These are phyloP conservation scores for Pyrus hybrid DNA, from an alignment of 331 rosid genomes.

Conservation along the genomic window DNA sequence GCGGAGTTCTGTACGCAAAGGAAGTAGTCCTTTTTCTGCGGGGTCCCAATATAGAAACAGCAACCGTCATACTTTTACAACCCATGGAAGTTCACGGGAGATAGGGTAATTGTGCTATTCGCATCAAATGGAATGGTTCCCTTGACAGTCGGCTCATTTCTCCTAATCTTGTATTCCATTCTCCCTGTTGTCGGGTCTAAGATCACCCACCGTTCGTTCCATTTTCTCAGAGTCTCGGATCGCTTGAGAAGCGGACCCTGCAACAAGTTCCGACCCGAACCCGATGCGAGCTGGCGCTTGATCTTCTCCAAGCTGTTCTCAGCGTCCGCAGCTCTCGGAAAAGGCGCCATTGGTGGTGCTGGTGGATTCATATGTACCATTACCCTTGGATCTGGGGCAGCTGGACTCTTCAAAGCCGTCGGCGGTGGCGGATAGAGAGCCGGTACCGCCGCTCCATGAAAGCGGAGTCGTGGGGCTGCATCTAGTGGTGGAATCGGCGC, in stretches of 20 bases:
- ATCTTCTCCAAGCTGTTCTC: slow-evolving; percentile 93
- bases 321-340: slow-evolving; percentile 62
- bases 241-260: slow-evolving; percentile 99
- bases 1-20: slow-evolving; percentile 93
- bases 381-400: slow-evolving; percentile 90
- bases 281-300: slow-evolving; percentile 92
- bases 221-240: slow-evolving; percentile 91
- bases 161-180: slow-evolving; percentile 97
- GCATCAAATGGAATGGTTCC: slow-evolving; percentile 85
- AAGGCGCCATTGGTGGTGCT: too few relatives aligned
- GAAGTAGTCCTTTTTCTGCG: slow-evolving; percentile 94
- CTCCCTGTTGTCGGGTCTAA: slow-evolving; percentile 95
- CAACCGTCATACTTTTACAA: slow-evolving; percentile 89
- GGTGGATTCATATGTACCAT: too few relatives aligned
- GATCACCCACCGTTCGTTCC: slow-evolving; percentile 96
- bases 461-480: slow-evolving; percentile 88
- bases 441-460: slow-evolving; percentile 67
- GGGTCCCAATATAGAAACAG: slow-evolving; percentile 94
- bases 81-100: slow-evolving; percentile 97
- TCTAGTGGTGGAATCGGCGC: slow-evolving; percentile 49
- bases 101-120: slow-evolving; percentile 78
- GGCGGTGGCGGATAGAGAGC: slow-evolving; percentile 58
- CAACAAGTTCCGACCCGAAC: slow-evolving; percentile 79
- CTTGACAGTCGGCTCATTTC: slow-evolving; percentile 79
- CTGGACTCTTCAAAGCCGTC: slow-evolving; percentile 67